Evolutionary conservation across 768 basidiomycete genomes (phyloP).

Genomic region (Boletus eberwhitei): DNA sequence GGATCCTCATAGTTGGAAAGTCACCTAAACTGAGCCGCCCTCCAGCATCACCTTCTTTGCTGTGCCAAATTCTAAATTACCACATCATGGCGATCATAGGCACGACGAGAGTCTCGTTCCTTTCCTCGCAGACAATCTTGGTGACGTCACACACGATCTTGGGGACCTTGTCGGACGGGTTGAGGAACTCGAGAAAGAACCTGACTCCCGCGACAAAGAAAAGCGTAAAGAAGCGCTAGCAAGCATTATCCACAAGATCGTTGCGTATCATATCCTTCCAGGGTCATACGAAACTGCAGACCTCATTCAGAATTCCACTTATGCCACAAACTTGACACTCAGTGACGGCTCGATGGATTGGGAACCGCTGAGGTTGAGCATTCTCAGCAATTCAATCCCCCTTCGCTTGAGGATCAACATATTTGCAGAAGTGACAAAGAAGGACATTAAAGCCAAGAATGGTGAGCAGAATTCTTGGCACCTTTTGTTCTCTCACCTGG

Average conservation of each 20-base stretch:
- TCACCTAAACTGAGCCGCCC: not conserved
- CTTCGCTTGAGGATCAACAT: slow-evolving; percentile 29
- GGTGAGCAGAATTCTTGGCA: not conserved
- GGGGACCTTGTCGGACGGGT: slow-evolving; percentile 9
- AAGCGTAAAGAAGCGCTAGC: slow-evolving; percentile 54
- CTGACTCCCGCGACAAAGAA: slow-evolving; percentile 44
- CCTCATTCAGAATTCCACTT: slow-evolving; percentile 53
- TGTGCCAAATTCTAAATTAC: slow-evolving; percentile 3
- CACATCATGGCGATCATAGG: not conserved
- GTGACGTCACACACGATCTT: not conserved
- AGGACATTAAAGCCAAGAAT: slow-evolving; percentile 7
- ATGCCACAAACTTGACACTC: slow-evolving; percentile 44
- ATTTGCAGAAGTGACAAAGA: slow-evolving; percentile 8
- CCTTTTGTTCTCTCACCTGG: not conserved
- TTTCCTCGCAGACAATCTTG: not conserved
- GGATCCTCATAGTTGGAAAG: not conserved
- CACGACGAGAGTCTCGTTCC: not conserved
- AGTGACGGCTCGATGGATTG: slow-evolving; percentile 41
- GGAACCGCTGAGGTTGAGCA: slow-evolving; percentile 44
- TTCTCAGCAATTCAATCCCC: slow-evolving; percentile 33
- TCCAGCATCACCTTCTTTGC: slow-evolving; percentile 15
- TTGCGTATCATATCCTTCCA: slow-evolving; percentile 36
- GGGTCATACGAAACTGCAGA: slow-evolving; percentile 42
- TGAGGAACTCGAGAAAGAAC: slow-evolving; percentile 40
- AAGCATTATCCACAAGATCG: slow-evolving; percentile 48